A percentile compares a stretch with the other conserved stretches of the same genome.
phyloP scores from a whole-genome alignment of 108 stramenopile species.

The Bacterosira constricta region DNA sequence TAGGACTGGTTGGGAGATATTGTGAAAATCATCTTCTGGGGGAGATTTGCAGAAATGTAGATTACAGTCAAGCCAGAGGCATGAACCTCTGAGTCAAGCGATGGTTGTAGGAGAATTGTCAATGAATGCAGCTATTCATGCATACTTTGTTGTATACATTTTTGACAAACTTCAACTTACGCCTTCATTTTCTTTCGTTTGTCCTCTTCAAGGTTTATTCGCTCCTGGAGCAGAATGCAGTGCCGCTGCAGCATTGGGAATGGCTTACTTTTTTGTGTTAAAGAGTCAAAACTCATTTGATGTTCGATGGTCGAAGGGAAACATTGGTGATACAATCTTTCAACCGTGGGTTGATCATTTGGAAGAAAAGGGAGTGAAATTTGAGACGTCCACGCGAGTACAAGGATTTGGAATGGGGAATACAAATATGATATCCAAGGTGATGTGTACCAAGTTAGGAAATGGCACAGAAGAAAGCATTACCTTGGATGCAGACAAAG shows the following conservation, averaged over 20 bases:
- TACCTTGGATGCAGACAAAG: conserved; percentile 60
- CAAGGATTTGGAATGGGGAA: conserved; percentile 46
- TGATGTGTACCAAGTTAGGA: conserved; percentile 3
- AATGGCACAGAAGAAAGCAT: not conserved
- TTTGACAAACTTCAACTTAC: no score
- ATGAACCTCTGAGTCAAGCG: no score
- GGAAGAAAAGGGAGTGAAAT: conserved; percentile 44
- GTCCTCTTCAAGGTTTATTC: no score
- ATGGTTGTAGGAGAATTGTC: no score
- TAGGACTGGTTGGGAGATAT: no score
- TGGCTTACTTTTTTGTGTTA: conserved; percentile 89
- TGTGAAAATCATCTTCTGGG: no score
- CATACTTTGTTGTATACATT: no score
- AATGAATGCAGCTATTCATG: no score
- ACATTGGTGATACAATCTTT: conserved; percentile 78
- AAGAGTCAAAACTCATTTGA: conserved; percentile 78
- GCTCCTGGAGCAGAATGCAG: conserved; percentile 80
- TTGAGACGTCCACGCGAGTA: conserved; percentile 54
- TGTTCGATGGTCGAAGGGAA: conserved; percentile 81
- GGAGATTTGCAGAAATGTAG: no score
- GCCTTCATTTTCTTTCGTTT: no score
- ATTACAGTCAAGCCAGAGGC: no score
- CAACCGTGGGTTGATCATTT: conserved; percentile 74
- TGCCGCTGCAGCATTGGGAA: conserved; percentile 84
- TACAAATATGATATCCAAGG: conserved; percentile 11